These are phyloP conservation scores for Haberlea rhodopensis DNA, from an alignment of 257 asterid species.

Conservation along the genomic window DNA sequence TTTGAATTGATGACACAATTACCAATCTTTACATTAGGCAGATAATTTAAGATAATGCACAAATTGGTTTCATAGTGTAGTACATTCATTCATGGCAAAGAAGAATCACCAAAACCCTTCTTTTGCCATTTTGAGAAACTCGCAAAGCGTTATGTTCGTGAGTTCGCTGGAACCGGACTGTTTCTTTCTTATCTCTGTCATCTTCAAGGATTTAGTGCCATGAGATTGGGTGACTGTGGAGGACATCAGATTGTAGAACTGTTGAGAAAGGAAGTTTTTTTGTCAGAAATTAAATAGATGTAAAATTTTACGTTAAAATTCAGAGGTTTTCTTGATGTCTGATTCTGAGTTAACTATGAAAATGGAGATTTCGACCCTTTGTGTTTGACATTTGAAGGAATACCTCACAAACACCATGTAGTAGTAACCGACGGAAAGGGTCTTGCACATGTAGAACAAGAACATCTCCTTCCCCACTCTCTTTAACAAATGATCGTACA, in stretches of 20 bases:
- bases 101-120: conserved; percentile 80
- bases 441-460: conserved; percentile 76
- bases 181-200: conserved; percentile 69
- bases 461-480: conserved; percentile 46
- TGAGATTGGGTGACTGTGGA: conserved; percentile 47
- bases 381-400: conserved; percentile 13
- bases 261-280: conserved; percentile 21
- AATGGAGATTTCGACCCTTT: not conserved
- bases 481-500: conserved; percentile 58
- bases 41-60: conserved; percentile 24
- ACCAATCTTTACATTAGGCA: conserved; percentile 23
- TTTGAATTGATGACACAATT: too few relatives aligned
- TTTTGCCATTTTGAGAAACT: conserved; percentile 87
- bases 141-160: conserved; percentile 74
- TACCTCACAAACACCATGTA: conserved; percentile 98
- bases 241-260: conserved; percentile 81
- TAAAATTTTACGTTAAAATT: too few relatives aligned
- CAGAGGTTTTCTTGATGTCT: not conserved
- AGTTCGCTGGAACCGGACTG: conserved; percentile 41
- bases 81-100: conserved; percentile 18
- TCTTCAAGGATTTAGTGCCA: conserved; percentile 48
- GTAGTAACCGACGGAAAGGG: conserved; percentile 76
- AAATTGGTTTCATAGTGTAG: conserved; percentile 24
- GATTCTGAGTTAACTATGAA: not conserved
- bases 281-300: conserved; percentile 4